Percentiles rank a stretch among this genome's conserved stretches.
phyloP scores from a whole-genome alignment of 805 yeast genomes.

The Nakazawaea siamensis region DNA sequence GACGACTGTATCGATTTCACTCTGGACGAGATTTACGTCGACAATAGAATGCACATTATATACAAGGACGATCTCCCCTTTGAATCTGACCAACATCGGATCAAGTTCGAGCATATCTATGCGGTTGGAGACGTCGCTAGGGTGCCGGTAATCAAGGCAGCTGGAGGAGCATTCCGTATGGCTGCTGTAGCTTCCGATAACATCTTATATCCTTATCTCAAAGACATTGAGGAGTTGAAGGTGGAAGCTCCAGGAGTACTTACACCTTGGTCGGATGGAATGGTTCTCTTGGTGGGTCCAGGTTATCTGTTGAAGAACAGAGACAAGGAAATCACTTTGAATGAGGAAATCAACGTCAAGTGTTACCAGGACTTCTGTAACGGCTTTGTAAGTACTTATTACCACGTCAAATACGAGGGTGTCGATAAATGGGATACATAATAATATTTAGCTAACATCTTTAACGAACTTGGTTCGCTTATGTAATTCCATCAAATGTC shows the following conservation, averaged over 20 bases:
- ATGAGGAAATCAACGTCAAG: background rate
- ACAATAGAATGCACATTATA: constrained; percentile 16
- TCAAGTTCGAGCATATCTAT: constrained; percentile 22
- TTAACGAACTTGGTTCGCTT: too few species aligned
- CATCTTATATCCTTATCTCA: too few species aligned
- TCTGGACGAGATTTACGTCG: constrained; percentile 16
- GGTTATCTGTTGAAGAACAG: constrained; percentile 1
- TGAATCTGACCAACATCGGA: constrained; percentile 1
- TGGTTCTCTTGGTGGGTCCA: constrained; percentile 4
- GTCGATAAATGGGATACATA: constrained; percentile 2
- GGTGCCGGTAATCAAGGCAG: constrained; percentile 29
- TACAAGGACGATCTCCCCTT: constrained; percentile 8
- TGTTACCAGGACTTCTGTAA: constrained; percentile 5
- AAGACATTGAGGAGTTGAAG: too few species aligned
- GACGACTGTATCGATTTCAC: constrained; percentile 16
- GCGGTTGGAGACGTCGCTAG: constrained; percentile 29
- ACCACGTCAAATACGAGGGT: constrained; percentile 1
- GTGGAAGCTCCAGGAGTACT: background rate
- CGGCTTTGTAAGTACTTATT: constrained; percentile 5
- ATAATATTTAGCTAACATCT: constrained; percentile 1
- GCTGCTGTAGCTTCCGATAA: constrained; percentile 20
- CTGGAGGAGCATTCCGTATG: constrained; percentile 28
- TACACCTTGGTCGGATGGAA: constrained; percentile 5
- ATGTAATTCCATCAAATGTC: constrained; percentile 80
- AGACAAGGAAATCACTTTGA: constrained; percentile 2